phyloP scores from a whole-genome alignment of 306 rosid genomes.

The Dryas octopetala region DNA sequence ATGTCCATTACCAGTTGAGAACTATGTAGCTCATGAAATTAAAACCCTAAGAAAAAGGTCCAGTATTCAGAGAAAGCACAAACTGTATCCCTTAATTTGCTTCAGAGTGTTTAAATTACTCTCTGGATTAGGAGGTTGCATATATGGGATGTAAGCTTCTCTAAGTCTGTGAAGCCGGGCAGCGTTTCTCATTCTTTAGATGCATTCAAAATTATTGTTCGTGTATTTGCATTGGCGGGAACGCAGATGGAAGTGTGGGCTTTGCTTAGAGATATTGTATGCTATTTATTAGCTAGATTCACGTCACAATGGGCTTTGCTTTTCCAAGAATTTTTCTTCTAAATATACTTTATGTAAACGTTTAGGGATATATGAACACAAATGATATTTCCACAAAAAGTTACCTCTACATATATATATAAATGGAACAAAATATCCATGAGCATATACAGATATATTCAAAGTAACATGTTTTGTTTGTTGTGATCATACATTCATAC shows the following conservation, averaged over 20 bases:
- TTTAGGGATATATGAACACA: no score
- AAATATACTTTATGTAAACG: conserved; percentile 43
- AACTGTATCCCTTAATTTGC: conserved; percentile 40
- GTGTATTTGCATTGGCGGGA: conserved; percentile 48
- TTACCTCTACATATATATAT: no score
- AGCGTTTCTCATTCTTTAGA: conserved; percentile 48
- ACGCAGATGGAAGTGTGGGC: conserved; percentile 48
- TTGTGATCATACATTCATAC: neutral
- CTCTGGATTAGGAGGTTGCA: conserved; percentile 52
- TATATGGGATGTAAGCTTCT: conserved; percentile 37
- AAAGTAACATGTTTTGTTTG: no score
- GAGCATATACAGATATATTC: no score
- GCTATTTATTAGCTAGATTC: conserved; percentile 22
- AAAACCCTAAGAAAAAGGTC: conserved; percentile 12
- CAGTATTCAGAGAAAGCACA: neutral
- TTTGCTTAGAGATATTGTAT: conserved; percentile 59
- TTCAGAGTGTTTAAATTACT: conserved; percentile 40
- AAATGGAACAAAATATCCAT: no score
- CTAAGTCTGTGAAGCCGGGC: conserved; percentile 36
- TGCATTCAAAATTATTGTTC: conserved; percentile 50
- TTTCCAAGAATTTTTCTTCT: conserved; percentile 43
- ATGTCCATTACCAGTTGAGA: conserved; percentile 29
- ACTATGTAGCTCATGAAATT: conserved; percentile 10
- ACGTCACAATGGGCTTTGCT: conserved; percentile 29
- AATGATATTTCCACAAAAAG: no score